phyloP scores from a whole-genome alignment of 2,329 filamentous ascomycete species.

The Mollisia scopiformis region DNA sequence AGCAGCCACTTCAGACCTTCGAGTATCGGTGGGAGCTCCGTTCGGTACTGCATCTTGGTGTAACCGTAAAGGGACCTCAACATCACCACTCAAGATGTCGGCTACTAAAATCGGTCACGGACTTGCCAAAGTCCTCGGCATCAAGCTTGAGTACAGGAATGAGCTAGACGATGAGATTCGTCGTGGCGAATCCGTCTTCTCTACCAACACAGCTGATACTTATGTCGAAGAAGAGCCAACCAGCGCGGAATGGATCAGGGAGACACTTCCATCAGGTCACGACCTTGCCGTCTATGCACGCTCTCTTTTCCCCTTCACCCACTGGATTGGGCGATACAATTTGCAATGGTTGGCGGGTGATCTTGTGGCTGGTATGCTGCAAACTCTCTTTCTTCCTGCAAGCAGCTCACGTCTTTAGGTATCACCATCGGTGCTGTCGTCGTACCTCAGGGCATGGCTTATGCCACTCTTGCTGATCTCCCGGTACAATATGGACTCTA shows the following conservation, averaged over 20 bases:
- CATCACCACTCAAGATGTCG: conserved; percentile 21
- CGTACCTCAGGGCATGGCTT: conserved; percentile 97
- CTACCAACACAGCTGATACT: conserved; percentile 70
- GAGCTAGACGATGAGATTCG: conserved; percentile 61
- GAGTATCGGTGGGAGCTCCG: neutral
- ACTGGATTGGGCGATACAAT: conserved; percentile 93
- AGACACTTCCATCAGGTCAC: conserved; percentile 60
- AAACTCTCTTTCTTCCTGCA: neutral
- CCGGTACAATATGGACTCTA: conserved; percentile 84
- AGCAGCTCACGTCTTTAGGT: conserved; percentile 42
- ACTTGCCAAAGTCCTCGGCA: conserved; percentile 79
- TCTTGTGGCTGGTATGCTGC: conserved; percentile 74
- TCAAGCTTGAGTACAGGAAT: conserved; percentile 75
- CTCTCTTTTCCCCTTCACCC: conserved; percentile 82
- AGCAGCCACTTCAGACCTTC: neutral
- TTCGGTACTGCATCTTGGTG: neutral
- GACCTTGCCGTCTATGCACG: conserved; percentile 63
- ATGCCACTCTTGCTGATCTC: conserved; percentile 82
- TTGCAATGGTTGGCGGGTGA: conserved; percentile 87
- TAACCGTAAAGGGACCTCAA: neutral
- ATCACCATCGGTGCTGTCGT: conserved; percentile 76
- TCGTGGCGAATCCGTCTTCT: conserved; percentile 80
- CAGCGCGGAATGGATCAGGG: conserved; percentile 69
- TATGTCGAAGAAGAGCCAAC: conserved; percentile 86
- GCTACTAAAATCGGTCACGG: conserved; percentile 65